phyloP scores from a whole-genome alignment of 2,329 filamentous ascomycete species.

The Trichophyton rubrum region DNA sequence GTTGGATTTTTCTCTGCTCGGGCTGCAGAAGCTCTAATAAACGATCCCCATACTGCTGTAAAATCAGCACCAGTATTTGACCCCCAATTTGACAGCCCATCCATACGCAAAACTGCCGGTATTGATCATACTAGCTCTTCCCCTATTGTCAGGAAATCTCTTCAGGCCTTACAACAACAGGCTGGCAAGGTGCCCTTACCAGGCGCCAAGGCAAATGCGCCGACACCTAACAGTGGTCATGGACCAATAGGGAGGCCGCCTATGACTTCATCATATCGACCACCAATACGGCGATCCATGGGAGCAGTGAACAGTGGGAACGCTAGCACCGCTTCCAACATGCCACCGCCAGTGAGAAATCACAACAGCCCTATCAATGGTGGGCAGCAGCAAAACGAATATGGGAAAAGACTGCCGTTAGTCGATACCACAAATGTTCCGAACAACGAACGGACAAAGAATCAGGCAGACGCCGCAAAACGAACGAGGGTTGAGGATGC shows the following conservation, averaged over 20 bases:
- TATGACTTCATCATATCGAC: slow-evolving; percentile 31
- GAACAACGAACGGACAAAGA: neutral
- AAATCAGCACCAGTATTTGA: slow-evolving; percentile 50
- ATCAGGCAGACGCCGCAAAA: neutral
- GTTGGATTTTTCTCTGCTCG: slow-evolving; percentile 60
- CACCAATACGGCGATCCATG: slow-evolving; percentile 32
- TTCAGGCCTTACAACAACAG: slow-evolving; percentile 9
- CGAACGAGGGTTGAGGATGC: slow-evolving; percentile 12
- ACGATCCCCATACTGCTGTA: slow-evolving; percentile 35
- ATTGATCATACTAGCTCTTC: slow-evolving; percentile 69
- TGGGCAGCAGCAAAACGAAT: slow-evolving; percentile 13
- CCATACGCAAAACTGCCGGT: slow-evolving; percentile 77
- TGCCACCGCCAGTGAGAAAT: slow-evolving; percentile 10
- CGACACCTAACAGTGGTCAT: neutral
- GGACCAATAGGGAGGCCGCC: slow-evolving; percentile 22
- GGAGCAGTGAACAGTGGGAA: slow-evolving; percentile 18
- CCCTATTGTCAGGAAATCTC: slow-evolving; percentile 45
- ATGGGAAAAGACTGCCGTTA: slow-evolving; percentile 33
- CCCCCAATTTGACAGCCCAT: slow-evolving; percentile 64
- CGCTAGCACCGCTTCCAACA: slow-evolving; percentile 10
- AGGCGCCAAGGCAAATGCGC: neutral
- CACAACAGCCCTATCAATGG: slow-evolving; percentile 1
- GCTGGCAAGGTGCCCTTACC: neutral
- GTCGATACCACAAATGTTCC: slow-evolving; percentile 34
- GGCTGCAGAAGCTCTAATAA: slow-evolving; percentile 47